Percentiles rank a stretch among this genome's conserved stretches.
phyloP scores from a whole-genome alignment of 176 grass and related monocot genomes.

The Pontederia crassipes region DNA sequence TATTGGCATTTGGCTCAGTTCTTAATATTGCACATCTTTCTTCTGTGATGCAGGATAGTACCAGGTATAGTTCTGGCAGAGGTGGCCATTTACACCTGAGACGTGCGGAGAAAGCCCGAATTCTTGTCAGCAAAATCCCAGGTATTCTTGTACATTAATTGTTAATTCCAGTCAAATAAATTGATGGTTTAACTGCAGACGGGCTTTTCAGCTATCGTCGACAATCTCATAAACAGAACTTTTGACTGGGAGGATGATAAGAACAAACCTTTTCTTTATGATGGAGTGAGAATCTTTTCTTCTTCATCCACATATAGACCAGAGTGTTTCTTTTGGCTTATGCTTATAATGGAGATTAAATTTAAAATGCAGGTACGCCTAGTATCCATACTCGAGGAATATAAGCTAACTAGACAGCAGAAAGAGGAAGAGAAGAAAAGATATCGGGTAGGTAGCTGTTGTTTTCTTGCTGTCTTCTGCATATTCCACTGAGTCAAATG shows the following conservation, averaged over 20 bases:
- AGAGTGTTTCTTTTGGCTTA: background rate
- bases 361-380: slow-evolving; percentile 44
- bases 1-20: too few species aligned
- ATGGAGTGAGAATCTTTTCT: slow-evolving; percentile 52
- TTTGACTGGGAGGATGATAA: slow-evolving; percentile 84
- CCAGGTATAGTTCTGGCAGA: slow-evolving; percentile 82
- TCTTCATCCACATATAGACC: background rate
- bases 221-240: slow-evolving; percentile 58
- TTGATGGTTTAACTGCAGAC: background rate
- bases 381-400: slow-evolving; percentile 81
- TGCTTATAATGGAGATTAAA: background rate
- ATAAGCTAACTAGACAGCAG: slow-evolving; percentile 53
- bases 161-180: background rate
- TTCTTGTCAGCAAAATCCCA: slow-evolving; percentile 73
- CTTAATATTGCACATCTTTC: background rate
- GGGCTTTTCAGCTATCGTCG: slow-evolving; percentile 62
- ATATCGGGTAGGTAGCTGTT: slow-evolving; percentile 36
- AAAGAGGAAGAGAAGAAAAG: slow-evolving; percentile 67
- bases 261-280: slow-evolving; percentile 73
- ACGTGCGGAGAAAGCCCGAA: slow-evolving; percentile 79
- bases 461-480: slow-evolving; percentile 8
- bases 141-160: slow-evolving; percentile 23
- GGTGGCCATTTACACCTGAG: slow-evolving; percentile 87
- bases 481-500: background rate
- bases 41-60: slow-evolving; percentile 50